These are phyloP conservation scores for Boletales sp. DNA, from an alignment of 768 basidiomycete species.

Conservation along the genomic window DNA sequence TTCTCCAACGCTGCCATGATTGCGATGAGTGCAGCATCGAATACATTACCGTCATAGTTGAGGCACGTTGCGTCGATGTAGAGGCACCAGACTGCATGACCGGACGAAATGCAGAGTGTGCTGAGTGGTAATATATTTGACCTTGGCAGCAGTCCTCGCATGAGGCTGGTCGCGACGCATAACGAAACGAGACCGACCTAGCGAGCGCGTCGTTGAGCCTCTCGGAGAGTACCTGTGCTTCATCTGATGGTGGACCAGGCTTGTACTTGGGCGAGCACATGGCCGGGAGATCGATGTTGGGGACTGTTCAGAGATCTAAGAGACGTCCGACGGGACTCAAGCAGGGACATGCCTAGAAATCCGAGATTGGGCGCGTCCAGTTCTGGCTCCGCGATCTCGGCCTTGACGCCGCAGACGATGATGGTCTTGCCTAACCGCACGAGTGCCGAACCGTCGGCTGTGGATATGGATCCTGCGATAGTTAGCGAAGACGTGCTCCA, in stretches of 20 bases:
- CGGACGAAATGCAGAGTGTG: constrained; percentile 75
- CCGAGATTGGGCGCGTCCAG: constrained; percentile 71
- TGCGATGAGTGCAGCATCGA: constrained; percentile 85
- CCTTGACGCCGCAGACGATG: constrained; percentile 93
- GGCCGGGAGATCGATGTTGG: constrained; percentile 91
- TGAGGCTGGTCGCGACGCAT: not conserved
- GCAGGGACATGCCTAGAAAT: constrained; percentile 64
- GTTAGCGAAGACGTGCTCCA: not conserved
- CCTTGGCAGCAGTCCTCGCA: constrained; percentile 35
- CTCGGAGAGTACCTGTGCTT: constrained; percentile 89
- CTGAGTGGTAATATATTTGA: constrained; percentile 60
- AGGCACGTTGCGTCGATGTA: constrained; percentile 95
- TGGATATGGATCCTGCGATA: constrained; percentile 80
- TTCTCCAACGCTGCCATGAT: constrained; percentile 85
- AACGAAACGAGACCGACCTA: constrained; percentile 42
- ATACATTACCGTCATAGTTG: constrained; percentile 95
- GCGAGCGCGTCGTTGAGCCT: constrained; percentile 74
- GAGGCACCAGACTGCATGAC: constrained; percentile 86
- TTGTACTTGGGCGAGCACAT: constrained; percentile 93
- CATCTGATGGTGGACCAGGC: constrained; percentile 91
- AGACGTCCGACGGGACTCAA: not conserved
- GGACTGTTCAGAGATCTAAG: constrained; percentile 48
- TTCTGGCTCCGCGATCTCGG: constrained; percentile 90
- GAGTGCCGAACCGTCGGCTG: constrained; percentile 89
- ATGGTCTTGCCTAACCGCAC: constrained; percentile 92